Evolutionary conservation across 139 green algal species (phyloP).

Genomic region (Coccomyxa sp.): DNA sequence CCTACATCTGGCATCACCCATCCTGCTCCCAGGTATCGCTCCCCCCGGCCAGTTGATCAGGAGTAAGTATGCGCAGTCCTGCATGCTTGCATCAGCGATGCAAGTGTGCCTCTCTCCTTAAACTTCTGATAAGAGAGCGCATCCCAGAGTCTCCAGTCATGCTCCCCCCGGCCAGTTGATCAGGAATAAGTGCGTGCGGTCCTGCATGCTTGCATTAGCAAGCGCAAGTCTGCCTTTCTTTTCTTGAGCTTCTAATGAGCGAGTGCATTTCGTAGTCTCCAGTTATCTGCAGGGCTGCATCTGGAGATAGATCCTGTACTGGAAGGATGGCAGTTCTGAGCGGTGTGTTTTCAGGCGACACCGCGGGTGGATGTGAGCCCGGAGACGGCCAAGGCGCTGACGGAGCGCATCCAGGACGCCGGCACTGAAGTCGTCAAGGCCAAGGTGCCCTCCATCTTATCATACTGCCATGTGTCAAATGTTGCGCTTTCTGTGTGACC

Average conservation of each 20-base stretch:
- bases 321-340: not conserved
- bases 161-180: too few species aligned
- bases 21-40: conserved; percentile 86
- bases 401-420: conserved; percentile 88
- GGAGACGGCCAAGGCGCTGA: conserved; percentile 50
- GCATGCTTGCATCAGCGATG: not conserved
- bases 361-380: conserved; percentile 37
- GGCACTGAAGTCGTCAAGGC: conserved; percentile 97
- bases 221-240: too few species aligned
- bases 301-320: not conserved
- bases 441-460: conserved; percentile 30
- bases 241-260: too few species aligned
- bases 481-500: not conserved
- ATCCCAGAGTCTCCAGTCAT: too few species aligned
- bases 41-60: not conserved
- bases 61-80: not conserved
- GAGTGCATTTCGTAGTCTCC: too few species aligned
- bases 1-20: conserved; percentile 90
- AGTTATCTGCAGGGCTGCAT: not conserved
- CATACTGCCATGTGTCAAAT: not conserved
- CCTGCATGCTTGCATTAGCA: too few species aligned
- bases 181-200: too few species aligned
- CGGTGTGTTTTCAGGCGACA: conserved; percentile 8
- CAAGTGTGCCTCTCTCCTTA: not conserved
- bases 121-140: too few species aligned